Evolutionary conservation across 768 basidiomycete species (phyloP).

Genomic region (Leccinum fibrillosum): DNA sequence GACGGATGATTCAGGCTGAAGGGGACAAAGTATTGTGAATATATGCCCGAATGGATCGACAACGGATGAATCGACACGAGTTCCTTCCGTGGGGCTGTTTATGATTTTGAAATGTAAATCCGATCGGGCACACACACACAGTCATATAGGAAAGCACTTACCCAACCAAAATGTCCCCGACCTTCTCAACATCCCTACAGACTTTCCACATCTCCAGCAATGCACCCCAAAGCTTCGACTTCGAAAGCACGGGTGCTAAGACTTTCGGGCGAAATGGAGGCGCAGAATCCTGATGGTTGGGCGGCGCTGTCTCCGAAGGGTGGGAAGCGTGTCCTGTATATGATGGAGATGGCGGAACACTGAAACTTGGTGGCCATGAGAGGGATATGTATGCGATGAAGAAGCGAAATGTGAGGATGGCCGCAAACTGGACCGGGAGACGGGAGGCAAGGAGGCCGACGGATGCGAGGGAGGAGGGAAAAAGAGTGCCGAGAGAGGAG

Average conservation of each 20-base stretch:
- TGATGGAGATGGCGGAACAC: constrained; percentile 4
- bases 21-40: constrained; percentile 23
- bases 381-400: constrained; percentile 5
- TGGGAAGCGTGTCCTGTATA: constrained; percentile 9
- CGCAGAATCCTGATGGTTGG: background rate
- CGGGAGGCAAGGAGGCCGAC: constrained; percentile 13
- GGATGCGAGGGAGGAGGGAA: constrained; percentile 1
- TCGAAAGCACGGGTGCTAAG: constrained; percentile 20
- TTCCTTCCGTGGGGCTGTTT: constrained; percentile 28
- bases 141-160: constrained; percentile 9
- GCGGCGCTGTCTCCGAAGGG: constrained; percentile 4
- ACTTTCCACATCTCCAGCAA: constrained; percentile 29
- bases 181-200: constrained; percentile 17
- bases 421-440: constrained; percentile 21
- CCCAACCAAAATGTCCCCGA: constrained; percentile 24
- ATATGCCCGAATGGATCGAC: constrained; percentile 27
- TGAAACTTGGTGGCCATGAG: constrained; percentile 4
- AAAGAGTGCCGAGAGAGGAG: constrained; percentile 23
- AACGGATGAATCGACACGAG: constrained; percentile 20
- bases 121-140: background rate
- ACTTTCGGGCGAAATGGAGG: constrained; percentile 17
- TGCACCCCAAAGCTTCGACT: constrained; percentile 20
- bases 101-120: background rate
- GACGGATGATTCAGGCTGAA: constrained; percentile 4
- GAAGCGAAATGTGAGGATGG: constrained; percentile 24